Evolutionary conservation across 2,329 filamentous ascomycete species (phyloP).

Genomic region (Phaeosphaeriaceae sp.): DNA sequence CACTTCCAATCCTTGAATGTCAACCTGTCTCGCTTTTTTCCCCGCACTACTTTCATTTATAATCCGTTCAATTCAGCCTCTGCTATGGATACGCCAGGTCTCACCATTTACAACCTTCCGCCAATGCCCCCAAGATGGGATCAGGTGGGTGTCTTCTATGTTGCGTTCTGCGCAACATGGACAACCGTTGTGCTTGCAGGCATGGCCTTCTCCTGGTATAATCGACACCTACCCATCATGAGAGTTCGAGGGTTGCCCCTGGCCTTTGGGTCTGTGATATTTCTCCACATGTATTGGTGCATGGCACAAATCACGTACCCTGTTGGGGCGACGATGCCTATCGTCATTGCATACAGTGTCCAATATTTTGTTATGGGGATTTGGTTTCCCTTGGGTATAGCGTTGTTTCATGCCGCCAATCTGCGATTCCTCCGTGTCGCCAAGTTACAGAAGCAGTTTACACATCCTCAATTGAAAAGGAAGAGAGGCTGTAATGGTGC

Average conservation of each 20-base stretch:
- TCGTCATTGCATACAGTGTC: constrained; percentile 18
- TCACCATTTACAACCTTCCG: constrained; percentile 24
- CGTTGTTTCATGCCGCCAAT: constrained; percentile 24
- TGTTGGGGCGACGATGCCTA: constrained; percentile 15
- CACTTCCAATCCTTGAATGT: too few species aligned
- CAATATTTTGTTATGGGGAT: constrained; percentile 28
- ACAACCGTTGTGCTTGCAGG: constrained; percentile 18
- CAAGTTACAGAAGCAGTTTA: constrained; percentile 19
- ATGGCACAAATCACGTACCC: constrained; percentile 23
- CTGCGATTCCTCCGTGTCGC: constrained; percentile 22
- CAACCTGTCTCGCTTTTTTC: background rate
- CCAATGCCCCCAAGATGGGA: constrained; percentile 18
- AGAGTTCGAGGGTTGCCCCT: constrained; percentile 19
- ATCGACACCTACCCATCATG: constrained; percentile 20
- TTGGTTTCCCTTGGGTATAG: constrained; percentile 28
- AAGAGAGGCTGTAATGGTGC: constrained; percentile 2
- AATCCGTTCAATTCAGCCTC: background rate
- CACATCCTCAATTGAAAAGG: background rate
- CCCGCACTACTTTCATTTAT: background rate
- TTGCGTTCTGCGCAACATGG: constrained; percentile 21
- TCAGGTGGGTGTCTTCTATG: constrained; percentile 19
- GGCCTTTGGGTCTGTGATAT: constrained; percentile 16
- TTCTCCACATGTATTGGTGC: constrained; percentile 27
- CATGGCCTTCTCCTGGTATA: constrained; percentile 22
- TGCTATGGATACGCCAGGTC: background rate